Conservation (phyloP, 208 protist genomes). For the Sergeia podlipaevii region DNA sequence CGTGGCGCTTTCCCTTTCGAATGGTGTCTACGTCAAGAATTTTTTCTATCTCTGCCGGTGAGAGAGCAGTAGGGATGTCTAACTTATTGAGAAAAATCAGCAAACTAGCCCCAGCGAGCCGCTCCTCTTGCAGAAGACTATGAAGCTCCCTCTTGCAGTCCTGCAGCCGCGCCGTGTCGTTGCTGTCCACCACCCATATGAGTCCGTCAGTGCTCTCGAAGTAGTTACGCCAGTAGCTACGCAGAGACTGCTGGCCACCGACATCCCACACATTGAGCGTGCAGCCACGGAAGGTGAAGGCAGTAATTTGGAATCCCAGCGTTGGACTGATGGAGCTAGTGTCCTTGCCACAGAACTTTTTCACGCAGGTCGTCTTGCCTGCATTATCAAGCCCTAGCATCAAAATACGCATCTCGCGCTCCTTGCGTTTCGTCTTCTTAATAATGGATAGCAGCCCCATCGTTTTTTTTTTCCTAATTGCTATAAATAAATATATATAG, state of each 20-base stretch:
- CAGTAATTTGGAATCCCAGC: slow-evolving; percentile 99
- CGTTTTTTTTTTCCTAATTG: not conserved
- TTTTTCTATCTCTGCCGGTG: slow-evolving; percentile 57
- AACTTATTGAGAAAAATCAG: slow-evolving; percentile 99
- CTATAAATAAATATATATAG: too few relatives aligned
- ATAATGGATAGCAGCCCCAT: slow-evolving; percentile 99
- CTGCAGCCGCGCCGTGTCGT: slow-evolving; percentile 85
- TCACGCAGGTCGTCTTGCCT: slow-evolving; percentile 99
- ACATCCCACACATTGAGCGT: slow-evolving; percentile 99
- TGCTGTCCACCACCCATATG: slow-evolving; percentile 97
- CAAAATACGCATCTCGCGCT: slow-evolving; percentile 98
- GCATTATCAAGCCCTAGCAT: slow-evolving; percentile 96
- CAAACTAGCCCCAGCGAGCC: slow-evolving; percentile 97
- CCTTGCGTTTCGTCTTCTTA: slow-evolving; percentile 98
- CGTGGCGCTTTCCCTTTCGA: slow-evolving; percentile 87
- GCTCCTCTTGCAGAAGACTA: slow-evolving; percentile 94
- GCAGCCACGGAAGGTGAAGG: slow-evolving; percentile 95
- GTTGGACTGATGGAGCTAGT: slow-evolving; percentile 97
- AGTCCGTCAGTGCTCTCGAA: slow-evolving; percentile 96
- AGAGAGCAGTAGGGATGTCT: slow-evolving; percentile 91
- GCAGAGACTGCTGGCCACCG: slow-evolving; percentile 99
- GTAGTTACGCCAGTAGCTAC: slow-evolving; percentile 98
- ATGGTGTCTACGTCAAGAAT: slow-evolving; percentile 79
- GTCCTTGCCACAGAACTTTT: slow-evolving; percentile 98
- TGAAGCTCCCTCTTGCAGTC: slow-evolving; percentile 96